Evolutionary conservation across 495 filamentous ascomycete species (phyloP).

Genomic region (Sordaria brevicollis): DNA sequence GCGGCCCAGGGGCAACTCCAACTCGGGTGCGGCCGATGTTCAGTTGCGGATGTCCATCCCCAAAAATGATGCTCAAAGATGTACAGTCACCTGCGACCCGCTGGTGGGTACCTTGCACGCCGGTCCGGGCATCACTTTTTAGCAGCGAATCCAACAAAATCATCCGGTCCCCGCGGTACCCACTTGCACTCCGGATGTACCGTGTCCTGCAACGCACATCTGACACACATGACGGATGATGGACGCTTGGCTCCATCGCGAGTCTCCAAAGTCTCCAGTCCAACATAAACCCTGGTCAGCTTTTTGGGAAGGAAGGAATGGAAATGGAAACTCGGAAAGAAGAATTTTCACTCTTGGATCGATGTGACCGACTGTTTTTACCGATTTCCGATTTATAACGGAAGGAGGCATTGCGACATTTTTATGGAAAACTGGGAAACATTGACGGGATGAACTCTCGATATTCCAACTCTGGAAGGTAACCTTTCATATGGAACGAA

Average conservation of each 20-base stretch:
- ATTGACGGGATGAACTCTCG: background rate
- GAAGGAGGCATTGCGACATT: background rate
- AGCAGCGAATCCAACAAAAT: background rate
- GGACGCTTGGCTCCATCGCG: background rate
- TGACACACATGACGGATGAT: background rate
- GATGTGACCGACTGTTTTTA: too few species aligned
- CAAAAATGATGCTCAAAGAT: background rate
- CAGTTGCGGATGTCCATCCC: too few species aligned
- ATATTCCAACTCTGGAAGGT: background rate
- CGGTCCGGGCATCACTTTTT: background rate
- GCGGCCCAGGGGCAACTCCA: background rate
- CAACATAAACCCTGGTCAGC: background rate
- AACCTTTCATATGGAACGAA: background rate
- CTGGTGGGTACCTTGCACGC: constrained; percentile 1
- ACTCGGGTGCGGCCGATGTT: background rate
- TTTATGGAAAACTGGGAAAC: background rate
- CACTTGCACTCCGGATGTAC: background rate
- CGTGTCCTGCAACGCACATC: background rate
- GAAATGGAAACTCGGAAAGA: background rate
- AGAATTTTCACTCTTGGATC: background rate
- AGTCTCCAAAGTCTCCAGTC: too few species aligned
- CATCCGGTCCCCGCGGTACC: background rate
- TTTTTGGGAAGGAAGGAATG: background rate
- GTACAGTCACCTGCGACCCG: background rate
- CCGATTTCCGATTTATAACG: background rate